phyloP scores from a whole-genome alignment of 192 early-diverging fungal genomes.

The Spizellomyces sp. region DNA sequence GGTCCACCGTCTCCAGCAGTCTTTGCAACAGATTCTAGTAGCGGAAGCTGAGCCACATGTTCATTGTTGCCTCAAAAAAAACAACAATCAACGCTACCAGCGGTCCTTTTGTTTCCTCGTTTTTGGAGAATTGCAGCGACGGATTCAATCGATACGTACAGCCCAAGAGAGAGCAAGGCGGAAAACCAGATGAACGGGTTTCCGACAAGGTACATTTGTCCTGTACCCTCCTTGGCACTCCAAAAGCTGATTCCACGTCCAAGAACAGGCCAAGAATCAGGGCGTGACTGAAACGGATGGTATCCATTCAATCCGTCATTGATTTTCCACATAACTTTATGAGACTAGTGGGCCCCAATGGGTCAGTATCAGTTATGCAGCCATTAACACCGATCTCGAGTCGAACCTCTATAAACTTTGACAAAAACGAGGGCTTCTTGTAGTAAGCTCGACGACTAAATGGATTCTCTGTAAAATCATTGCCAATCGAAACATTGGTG shows the following conservation, averaged over 20 bases:
- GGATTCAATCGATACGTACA: slow-evolving; percentile 23
- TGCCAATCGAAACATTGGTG: too few species aligned
- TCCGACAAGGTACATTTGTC: slow-evolving; percentile 53
- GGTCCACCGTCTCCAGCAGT: slow-evolving; percentile 9
- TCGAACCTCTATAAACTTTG: slow-evolving; percentile 51
- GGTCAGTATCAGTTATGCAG: too few species aligned
- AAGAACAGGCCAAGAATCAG: slow-evolving; percentile 49
- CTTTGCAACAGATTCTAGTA: not conserved
- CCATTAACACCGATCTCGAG: too few species aligned
- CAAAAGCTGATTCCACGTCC: slow-evolving; percentile 58
- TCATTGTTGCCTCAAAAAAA: not conserved
- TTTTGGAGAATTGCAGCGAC: slow-evolving; percentile 37
- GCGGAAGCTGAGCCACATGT: not conserved
- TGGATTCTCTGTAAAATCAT: too few species aligned
- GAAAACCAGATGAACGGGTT: slow-evolving; percentile 57
- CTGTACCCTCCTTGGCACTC: slow-evolving; percentile 42
- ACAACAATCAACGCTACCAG: not conserved
- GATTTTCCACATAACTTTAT: slow-evolving; percentile 54
- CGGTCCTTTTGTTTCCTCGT: slow-evolving; percentile 18
- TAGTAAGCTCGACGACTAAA: slow-evolving; percentile 20
- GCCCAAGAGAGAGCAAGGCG: slow-evolving; percentile 28
- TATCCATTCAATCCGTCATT: slow-evolving; percentile 50
- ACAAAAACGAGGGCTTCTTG: slow-evolving; percentile 43
- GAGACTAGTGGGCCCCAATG: not conserved
- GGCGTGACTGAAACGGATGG: slow-evolving; percentile 58